Conservation (phyloP, 352 stramenopile species). For the Globisporangium polare region DNA sequence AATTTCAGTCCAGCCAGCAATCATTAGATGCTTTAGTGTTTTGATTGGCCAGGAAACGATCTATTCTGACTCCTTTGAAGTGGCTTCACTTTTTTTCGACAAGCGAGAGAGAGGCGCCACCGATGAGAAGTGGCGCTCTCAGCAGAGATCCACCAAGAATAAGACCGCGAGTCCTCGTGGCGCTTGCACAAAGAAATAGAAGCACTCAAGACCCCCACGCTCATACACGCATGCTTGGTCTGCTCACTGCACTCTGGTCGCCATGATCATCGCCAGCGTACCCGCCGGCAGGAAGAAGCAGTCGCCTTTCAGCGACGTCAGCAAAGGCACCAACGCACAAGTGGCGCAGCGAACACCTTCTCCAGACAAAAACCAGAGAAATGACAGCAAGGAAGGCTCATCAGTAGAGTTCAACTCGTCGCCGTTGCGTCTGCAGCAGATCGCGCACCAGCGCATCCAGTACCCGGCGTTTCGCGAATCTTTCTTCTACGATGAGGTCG, state of each 20-base stretch:
- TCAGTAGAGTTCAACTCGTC: neutral
- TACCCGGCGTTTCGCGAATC: constrained; percentile 62
- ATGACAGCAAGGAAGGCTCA: neutral
- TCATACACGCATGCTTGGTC: neutral
- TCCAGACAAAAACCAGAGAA: neutral
- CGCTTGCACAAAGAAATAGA: neutral
- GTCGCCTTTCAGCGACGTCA: neutral
- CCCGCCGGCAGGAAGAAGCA: neutral
- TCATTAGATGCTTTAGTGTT: neutral
- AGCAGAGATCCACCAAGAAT: too few species aligned
- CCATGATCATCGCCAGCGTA: constrained; percentile 17
- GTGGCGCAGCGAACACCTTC: neutral
- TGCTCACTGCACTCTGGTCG: neutral
- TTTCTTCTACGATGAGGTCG: constrained; percentile 51
- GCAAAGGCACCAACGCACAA: neutral
- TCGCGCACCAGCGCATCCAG: constrained; percentile 15
- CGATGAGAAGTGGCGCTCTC: too few species aligned
- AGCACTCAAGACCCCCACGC: neutral
- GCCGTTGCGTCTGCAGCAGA: constrained; percentile 7
- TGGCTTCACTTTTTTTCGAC: constrained; percentile 10
- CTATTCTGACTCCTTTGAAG: neutral
- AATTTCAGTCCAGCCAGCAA: neutral
- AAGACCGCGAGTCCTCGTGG: neutral
- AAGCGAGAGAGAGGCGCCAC: too few species aligned
- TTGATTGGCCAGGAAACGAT: constrained; percentile 11